phyloP scores from a whole-genome alignment of 768 basidiomycete species.

The Leucosporidium yakuticum region DNA sequence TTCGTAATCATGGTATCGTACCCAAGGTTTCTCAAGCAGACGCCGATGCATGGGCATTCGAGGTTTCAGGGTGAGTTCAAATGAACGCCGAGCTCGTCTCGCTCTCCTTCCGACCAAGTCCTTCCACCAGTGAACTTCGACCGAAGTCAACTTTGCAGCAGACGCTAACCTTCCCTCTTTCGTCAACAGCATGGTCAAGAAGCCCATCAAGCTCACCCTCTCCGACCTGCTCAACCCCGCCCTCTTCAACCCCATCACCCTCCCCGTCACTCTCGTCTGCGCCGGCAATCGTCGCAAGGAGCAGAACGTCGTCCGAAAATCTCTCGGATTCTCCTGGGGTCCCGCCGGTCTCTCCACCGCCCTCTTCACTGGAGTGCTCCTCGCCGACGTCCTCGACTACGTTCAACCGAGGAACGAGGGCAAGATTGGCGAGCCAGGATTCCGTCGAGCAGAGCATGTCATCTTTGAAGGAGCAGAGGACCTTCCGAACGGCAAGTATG shows the following conservation, averaged over 20 bases:
- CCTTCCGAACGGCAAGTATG: slow-evolving; percentile 59
- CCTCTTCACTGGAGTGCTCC: slow-evolving; percentile 57
- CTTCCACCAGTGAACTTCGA: neutral
- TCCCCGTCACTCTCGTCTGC: slow-evolving; percentile 60
- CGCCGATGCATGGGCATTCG: slow-evolving; percentile 49
- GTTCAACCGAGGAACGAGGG: slow-evolving; percentile 44
- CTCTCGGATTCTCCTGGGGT: slow-evolving; percentile 35
- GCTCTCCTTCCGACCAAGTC: no score
- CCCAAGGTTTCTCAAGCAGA: slow-evolving; percentile 48
- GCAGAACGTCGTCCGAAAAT: slow-evolving; percentile 53
- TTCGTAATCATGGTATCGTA: slow-evolving; percentile 61
- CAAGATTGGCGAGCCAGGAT: slow-evolving; percentile 37
- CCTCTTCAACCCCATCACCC: slow-evolving; percentile 54
- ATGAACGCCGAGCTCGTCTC: neutral
- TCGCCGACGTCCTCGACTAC: slow-evolving; percentile 53
- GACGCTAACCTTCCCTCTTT: neutral
- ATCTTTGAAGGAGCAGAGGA: slow-evolving; percentile 58
- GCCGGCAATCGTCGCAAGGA: slow-evolving; percentile 64
- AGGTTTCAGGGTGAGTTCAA: slow-evolving; percentile 37
- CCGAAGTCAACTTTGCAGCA: no score
- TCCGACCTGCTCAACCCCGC: slow-evolving; percentile 46
- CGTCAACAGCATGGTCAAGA: slow-evolving; percentile 46
- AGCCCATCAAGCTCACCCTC: slow-evolving; percentile 47
- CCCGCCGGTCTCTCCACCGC: slow-evolving; percentile 49
- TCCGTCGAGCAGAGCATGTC: slow-evolving; percentile 47